phyloP scores from a whole-genome alignment of 192 early-diverging fungal genomes.

The Linnemannia elongata region DNA sequence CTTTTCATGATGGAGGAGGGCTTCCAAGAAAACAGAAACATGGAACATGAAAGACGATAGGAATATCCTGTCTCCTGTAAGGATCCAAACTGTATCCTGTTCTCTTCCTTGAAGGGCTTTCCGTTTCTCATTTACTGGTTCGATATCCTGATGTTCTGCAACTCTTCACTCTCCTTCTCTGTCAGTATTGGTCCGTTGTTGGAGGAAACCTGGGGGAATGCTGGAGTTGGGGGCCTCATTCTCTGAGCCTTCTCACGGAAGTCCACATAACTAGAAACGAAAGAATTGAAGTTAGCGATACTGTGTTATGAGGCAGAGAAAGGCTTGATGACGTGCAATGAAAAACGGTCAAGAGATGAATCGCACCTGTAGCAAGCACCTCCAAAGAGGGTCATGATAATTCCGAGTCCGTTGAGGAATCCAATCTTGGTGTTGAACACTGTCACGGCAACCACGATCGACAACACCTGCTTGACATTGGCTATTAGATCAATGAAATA shows the following conservation, averaged over 20 bases:
- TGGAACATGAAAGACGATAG: neutral
- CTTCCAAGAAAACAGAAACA: neutral
- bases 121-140: constrained; percentile 14
- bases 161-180: constrained; percentile 44
- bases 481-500: constrained; percentile 35
- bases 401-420: constrained; percentile 71
- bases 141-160: constrained; percentile 52
- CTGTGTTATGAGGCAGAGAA: neutral
- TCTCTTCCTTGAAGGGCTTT: neutral
- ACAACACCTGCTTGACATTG: constrained; percentile 83
- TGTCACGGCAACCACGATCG: constrained; percentile 71
- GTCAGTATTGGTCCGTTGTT: constrained; percentile 36
- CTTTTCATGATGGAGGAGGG: constrained; percentile 7
- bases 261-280: constrained; percentile 37
- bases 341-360: neutral
- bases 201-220: constrained; percentile 32
- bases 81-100: neutral
- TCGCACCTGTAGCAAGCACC: constrained; percentile 72
- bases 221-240: constrained; percentile 43
- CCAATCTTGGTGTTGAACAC: constrained; percentile 73
- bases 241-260: constrained; percentile 45
- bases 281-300: neutral
- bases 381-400: constrained; percentile 69
- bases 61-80: neutral
- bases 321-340: too few species aligned